Evolutionary conservation across 208 protist species (phyloP), one percentile per base, ranked within the genome.

Genomic region (Trypanosoma rangeli): DNA sequence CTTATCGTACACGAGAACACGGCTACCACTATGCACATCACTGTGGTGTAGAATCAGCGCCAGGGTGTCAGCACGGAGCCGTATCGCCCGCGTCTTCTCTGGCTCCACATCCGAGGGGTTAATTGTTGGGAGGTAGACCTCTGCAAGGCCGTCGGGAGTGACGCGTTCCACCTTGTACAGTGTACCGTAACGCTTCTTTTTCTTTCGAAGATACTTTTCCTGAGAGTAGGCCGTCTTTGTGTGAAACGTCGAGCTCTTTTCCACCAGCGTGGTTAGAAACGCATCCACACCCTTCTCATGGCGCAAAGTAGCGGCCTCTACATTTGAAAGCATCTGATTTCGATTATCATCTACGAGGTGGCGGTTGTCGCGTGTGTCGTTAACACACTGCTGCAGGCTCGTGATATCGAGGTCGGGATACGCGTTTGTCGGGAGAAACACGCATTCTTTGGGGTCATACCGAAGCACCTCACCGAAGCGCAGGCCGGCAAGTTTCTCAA

Each of bases 191-290:
- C 94, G 91, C 69, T 94, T 93, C 70, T 94, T 68, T 74, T 98
- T 98, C 71, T 94, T 95, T 10, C 82, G 87, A 13, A 98, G 72
- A 70, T 97, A 98, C 72, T 98, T 98, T 62, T 97, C 89, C 73
- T 98, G 87, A 1, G 92, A 81, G 68, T 94, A 98, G 29, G 76
- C 79, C 15, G 94, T 97, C 70, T 98, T 98, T 44, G 70, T 80
- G 46, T 85, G 76, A 68, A 95, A 97, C 28, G 92, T 96, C 22
- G 73, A 60, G 61, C 91, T 97, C 68, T 93, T 92, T 65, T 93
- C 84, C 20, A 93, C 82, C 7, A 97, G 86, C 4, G 76, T 79
- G 39, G 76, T 80, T 35, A 97, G 78, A n/a, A 97, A 79, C 37
- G 74, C 83, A 44, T 87, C 87, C 4, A 94, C 59, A 18, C 92